Base-by-base conservation (phyloP, 768 basidiomycete genomes). In the Lactifluus volemus region DNA sequence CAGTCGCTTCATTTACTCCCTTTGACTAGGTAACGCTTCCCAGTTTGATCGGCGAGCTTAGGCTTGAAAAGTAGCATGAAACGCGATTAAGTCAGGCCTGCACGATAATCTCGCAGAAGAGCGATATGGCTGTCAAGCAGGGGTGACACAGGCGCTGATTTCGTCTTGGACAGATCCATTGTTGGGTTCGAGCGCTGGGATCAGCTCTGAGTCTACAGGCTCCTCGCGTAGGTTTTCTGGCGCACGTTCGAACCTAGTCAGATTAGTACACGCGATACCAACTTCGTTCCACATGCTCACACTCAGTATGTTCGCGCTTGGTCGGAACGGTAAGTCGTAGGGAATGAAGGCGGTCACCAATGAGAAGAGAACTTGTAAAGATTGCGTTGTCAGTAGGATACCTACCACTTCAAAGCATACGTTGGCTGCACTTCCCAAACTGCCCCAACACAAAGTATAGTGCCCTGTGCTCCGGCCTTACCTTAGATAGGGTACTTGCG, bases 201-300 rank as follows among this genome's bases (percentile, higher is more conserved):
- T n/a, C 65, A 92, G 10, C 88, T 25, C 25, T 25, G 25, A 25
- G 2, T 25, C 25, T 2, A 91, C 92, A 32, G 96, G 79, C 68
- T 96, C 94, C 73, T 92, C 94, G 52, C 94, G 84, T 42, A 97
- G 73, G 6, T 87, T 85, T 69, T 96, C 94, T 21, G 96, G 76
- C 72, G 96, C 94, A 30, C 89, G 83, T 72, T 97, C 94, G 67
- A 96, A 97, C 71, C 93, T 95, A 66, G 4, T 21, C 45, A 15
- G 49, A 61, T 64, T 17, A 49, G 39, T 6, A 12, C 25, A 19
- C 6, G 19, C 21, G 11, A 45, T 21, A 7, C 41, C 7, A 47
- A 14, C 4, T 34, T 34, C 95, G 69, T 97, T 98, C 94, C 94
- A 98, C 0, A 89, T 92, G 61, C 89, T 89, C 49, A 93, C 89